Percentiles rank a stretch among this genome's conserved stretches.
Conservation (phyloP, 2,329 filamentous ascomycete species). For the Claviceps sp. region DNA sequence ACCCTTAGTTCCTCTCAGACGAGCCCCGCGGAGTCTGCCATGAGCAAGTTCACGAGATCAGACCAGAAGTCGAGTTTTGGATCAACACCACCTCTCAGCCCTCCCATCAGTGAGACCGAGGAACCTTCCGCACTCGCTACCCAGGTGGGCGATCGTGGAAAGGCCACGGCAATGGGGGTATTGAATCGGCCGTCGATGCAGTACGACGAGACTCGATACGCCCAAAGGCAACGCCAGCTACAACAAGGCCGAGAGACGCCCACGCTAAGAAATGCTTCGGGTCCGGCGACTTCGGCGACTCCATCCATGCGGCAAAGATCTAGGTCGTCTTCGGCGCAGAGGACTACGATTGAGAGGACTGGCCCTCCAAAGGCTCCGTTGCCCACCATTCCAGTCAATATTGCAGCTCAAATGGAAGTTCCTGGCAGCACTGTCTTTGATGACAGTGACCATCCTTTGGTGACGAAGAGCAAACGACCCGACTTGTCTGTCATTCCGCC, state of each 20-base stretch:
- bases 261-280: conserved; percentile 29
- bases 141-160: conserved; percentile 64
- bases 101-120: conserved; percentile 56
- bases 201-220: conserved; percentile 77
- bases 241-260: conserved; percentile 60
- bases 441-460: conserved; percentile 27
- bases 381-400: conserved; percentile 18
- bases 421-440: conserved; percentile 28
- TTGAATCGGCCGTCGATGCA: conserved; percentile 58
- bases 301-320: conserved; percentile 29
- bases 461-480: conserved; percentile 5
- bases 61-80: conserved; percentile 20
- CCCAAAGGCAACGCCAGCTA: conserved; percentile 69
- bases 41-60: conserved; percentile 21
- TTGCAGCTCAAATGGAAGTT: conserved; percentile 20
- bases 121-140: conserved; percentile 53
- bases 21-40: conserved; percentile 22
- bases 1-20: conserved; percentile 25
- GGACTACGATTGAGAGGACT: conserved; percentile 20
- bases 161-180: conserved; percentile 56
- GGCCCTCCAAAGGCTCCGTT: conserved; percentile 11
- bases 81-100: conserved; percentile 27
- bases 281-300: conserved; percentile 28
- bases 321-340: conserved; percentile 31
- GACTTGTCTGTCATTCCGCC: conserved; percentile 14